Base-by-base conservation (phyloP, 192 early-diverging fungal species). In the Mortierella antarctica region DNA sequence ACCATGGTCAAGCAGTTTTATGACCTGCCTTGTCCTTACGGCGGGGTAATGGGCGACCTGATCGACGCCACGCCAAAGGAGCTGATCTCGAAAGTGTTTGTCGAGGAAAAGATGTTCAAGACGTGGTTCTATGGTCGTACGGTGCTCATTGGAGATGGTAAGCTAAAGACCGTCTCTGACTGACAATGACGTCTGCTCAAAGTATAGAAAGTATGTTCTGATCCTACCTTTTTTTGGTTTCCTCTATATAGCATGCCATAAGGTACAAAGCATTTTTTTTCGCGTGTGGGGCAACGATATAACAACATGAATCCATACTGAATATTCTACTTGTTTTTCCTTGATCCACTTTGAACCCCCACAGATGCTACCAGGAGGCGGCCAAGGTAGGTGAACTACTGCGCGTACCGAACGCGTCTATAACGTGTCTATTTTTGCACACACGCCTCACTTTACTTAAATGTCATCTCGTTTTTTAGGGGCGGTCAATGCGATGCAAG, bases 81-180 rank as follows among this genome's bases (percentile, higher is more conserved):
- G 1, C 53, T 64, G 39, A 76, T 76, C 18, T 76, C 73, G 18
- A 68, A 77, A 23, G 67, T 77, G 11, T 69, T 65, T 13, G 6
- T 77, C 3, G 74, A 77, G 49, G 64, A 74, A 13, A 74, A 74
- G 50, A 17, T 70, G 41, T 77, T 77, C 46, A 57, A 70, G 62
- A 70, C 74, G n/a, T 77, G 74, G 67, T 66, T 59, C 42, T 40
- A 70, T 53, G 61, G 67, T 13, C 53, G 67, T 2, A 57, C 55
- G 0, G 74, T 77, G 15, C 44, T 77, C 12, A 45, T 77, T 20
- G 74, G 74, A 11, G 74, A 77, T 64, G 66, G 66, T 76, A 57
- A 66, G 14, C 18, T 7, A n/a, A n/a, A 23, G 20, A 5, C 12
- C 0, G 7, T 11, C 20, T 11, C 14, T 56, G 20, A 23, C 2